phyloP scores from a whole-genome alignment of 2,329 filamentous ascomycete genomes.

The Nemania bipapillata region DNA sequence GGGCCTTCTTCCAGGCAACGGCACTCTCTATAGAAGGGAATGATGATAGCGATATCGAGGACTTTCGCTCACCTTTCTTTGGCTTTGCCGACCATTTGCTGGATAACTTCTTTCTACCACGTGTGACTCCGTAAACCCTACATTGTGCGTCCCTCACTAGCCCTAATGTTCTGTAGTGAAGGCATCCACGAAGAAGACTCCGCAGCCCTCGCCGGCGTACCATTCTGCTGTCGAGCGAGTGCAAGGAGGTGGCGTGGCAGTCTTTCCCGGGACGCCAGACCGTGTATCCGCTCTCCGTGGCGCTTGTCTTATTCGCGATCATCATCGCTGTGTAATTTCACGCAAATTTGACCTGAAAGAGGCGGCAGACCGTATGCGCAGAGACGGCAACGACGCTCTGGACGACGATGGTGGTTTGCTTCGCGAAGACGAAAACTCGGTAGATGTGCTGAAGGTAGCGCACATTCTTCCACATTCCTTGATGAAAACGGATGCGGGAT shows the following conservation, averaged over 20 bases:
- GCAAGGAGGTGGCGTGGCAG: slow-evolving; percentile 36
- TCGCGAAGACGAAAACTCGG: background rate
- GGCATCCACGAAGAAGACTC: slow-evolving; percentile 44
- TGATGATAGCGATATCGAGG: slow-evolving; percentile 32
- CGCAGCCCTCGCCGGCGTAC: slow-evolving; percentile 44
- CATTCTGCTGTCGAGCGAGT: slow-evolving; percentile 42
- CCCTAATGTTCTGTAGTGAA: slow-evolving; percentile 41
- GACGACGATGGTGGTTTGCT: slow-evolving; percentile 47
- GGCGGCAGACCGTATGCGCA: slow-evolving; percentile 26
- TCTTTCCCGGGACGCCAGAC: slow-evolving; percentile 42
- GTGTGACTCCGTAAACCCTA: no score
- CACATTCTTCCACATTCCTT: slow-evolving; percentile 32
- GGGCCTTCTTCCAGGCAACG: slow-evolving; percentile 44
- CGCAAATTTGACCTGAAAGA: slow-evolving; percentile 40
- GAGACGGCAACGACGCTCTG: slow-evolving; percentile 35
- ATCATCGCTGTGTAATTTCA: slow-evolving; percentile 48
- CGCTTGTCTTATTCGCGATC: slow-evolving; percentile 48
- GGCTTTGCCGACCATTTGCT: slow-evolving; percentile 46
- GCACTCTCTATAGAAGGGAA: slow-evolving; percentile 35
- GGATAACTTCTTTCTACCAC: slow-evolving; percentile 44
- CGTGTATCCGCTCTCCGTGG: slow-evolving; percentile 44
- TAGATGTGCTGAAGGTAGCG: slow-evolving; percentile 22
- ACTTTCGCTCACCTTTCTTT: slow-evolving; percentile 34
- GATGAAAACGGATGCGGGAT: slow-evolving; percentile 10
- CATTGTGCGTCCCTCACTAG: slow-evolving; percentile 34